phyloP scores from a whole-genome alignment of 2,329 filamentous ascomycete genomes.

The Anthostomella pinea region DNA sequence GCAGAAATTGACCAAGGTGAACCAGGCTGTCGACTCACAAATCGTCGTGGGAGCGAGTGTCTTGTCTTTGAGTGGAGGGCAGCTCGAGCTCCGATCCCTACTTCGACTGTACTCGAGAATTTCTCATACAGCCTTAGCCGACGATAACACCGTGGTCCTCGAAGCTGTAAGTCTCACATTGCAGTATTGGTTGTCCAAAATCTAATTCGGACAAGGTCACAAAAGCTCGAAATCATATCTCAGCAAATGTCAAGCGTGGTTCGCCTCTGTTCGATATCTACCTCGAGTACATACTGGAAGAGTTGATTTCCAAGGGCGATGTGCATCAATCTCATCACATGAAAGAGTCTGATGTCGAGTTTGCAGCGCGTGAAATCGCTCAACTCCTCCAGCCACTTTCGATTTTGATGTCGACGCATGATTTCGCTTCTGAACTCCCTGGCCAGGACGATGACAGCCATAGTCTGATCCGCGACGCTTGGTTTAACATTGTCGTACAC shows the following conservation, averaged over 20 bases:
- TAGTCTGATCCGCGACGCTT: slow-evolving; percentile 80
- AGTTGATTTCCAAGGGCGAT: slow-evolving; percentile 87
- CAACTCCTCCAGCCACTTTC: slow-evolving; percentile 87
- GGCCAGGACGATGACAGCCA: slow-evolving; percentile 65
- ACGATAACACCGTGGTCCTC: slow-evolving; percentile 64
- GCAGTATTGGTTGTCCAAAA: background rate
- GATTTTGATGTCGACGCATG: slow-evolving; percentile 69
- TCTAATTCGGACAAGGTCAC: slow-evolving; percentile 48
- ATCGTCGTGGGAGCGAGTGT: slow-evolving; percentile 81
- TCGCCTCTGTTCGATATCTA: slow-evolving; percentile 82
- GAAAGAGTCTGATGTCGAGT: slow-evolving; percentile 73
- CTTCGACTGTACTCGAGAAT: slow-evolving; percentile 80
- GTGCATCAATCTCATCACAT: slow-evolving; percentile 70
- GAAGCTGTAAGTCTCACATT: slow-evolving; percentile 59
- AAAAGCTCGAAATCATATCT: slow-evolving; percentile 77
- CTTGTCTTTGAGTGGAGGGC: slow-evolving; percentile 72
- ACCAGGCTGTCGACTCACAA: slow-evolving; percentile 72
- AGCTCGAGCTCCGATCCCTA: slow-evolving; percentile 79
- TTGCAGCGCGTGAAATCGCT: slow-evolving; percentile 82
- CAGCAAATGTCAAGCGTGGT: slow-evolving; percentile 62
- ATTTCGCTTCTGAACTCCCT: slow-evolving; percentile 46
- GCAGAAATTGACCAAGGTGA: slow-evolving; percentile 92
- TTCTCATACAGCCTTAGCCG: slow-evolving; percentile 68
- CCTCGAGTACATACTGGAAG: slow-evolving; percentile 77
- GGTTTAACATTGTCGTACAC: slow-evolving; percentile 97